Percentiles rank a stretch among this genome's conserved stretches.
phyloP scores from a whole-genome alignment of 192 early-diverging fungal species.

The Backusella westeae region DNA sequence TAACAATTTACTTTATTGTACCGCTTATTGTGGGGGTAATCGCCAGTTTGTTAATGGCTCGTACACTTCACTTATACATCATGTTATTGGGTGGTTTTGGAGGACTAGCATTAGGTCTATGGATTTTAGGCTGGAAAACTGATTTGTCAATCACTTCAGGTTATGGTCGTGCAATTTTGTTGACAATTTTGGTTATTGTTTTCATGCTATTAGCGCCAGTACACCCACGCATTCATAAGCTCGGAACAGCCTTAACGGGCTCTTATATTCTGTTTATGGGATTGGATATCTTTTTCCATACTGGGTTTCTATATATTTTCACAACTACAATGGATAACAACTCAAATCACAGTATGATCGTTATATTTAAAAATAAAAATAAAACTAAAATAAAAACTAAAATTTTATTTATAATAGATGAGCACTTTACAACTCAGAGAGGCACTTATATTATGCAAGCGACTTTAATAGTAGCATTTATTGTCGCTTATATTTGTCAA shows the following conservation, averaged over 20 bases:
- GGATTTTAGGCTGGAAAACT: conserved; percentile 45
- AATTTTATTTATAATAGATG: background rate
- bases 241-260: conserved; percentile 35
- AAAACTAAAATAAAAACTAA: background rate
- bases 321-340: conserved; percentile 19
- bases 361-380: background rate
- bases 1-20: conserved; percentile 38
- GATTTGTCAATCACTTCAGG: conserved; percentile 30
- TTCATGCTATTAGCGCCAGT: conserved; percentile 21
- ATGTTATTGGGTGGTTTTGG: conserved; percentile 38
- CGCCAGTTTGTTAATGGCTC: conserved; percentile 31
- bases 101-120: conserved; percentile 38
- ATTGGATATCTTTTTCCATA: conserved; percentile 41
- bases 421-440: background rate
- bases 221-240: conserved; percentile 20
- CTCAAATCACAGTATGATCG: conserved; percentile 12
- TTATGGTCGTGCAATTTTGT: conserved; percentile 37
- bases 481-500: background rate
- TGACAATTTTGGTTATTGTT: conserved; percentile 31
- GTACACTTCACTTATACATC: conserved; percentile 35
- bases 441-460: conserved; percentile 5
- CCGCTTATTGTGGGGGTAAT: conserved; percentile 36
- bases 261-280: conserved; percentile 40
- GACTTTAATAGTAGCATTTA: background rate
- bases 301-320: conserved; percentile 35